Base-by-base conservation (phyloP, 2,329 filamentous ascomycete genomes). In the Rasamsonia emersonii region DNA sequence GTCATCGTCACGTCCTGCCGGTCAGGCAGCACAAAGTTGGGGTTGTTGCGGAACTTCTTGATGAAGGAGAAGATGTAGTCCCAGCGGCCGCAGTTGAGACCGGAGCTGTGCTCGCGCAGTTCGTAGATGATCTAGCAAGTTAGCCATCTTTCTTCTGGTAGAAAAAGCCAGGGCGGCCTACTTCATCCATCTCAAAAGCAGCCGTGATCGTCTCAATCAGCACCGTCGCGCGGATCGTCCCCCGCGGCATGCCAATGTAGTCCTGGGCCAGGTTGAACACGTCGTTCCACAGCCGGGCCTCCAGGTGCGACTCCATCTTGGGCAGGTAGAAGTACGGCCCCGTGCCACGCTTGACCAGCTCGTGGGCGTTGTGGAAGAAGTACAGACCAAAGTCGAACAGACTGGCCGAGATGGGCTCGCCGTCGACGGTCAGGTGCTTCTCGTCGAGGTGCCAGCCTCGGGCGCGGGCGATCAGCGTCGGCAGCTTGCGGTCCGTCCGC, bases 31-130 rank as follows among this genome's bases (percentile, higher is more conserved):
- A 96, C 78, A 57, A 96, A 96, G 66, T 81, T 79, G 51, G 83
- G 71, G 70, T 95, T 91, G 54, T 94, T 78, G 58, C 91, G 85
- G 82, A 96, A 94, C 65, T 93, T 94, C 76, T 98, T 98, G 72
- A 98, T 96, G 56, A 89, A 86, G 61, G 82, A 91, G 74, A 98
- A 98, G 67, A 98, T 96, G 73, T 98, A 98, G 59, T 98, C 91
- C 91, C 91, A 98, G 47, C 91, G 82, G 44, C 91, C 91, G 64
- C 91, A 96, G 77, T 98, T 98, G 54, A 98, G 77, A 28, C 91
- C 91, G 5, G 89, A 82, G 60, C 81, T 89, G 71, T 98, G 91
- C 57, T 96, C 89, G 39, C 91, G 82, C 46, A 98, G 80, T 70
- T 96, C 91, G 64, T 95, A 98, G 66, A 98, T 96, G 65, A 98